phyloP scores from a whole-genome alignment of 148 eudicot genomes.

The Chenopodium suecicum region DNA sequence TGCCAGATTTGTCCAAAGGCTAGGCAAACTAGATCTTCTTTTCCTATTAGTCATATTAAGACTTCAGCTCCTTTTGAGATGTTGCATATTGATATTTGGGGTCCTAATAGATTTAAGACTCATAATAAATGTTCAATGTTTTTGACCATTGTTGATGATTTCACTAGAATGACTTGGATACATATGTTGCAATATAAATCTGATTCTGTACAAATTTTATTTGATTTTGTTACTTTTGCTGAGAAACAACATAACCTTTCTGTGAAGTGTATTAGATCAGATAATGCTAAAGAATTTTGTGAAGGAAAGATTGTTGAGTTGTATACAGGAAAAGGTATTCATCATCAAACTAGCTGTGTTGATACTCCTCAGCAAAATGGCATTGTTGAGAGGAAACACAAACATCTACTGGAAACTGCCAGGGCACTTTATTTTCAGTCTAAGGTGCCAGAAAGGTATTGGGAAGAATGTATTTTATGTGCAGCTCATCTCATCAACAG shows the following conservation, averaged over 20 bases:
- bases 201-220: background rate
- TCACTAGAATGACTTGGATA: background rate
- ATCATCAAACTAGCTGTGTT: background rate
- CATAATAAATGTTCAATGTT: background rate
- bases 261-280: background rate
- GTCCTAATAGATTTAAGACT: background rate
- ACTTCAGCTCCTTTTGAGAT: background rate
- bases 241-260: background rate
- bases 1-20: background rate
- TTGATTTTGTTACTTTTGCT: background rate
- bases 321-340: background rate
- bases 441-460: background rate
- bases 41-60: background rate
- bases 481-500: background rate
- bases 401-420: background rate
- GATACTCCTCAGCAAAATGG: slow-evolving; percentile 2
- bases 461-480: background rate
- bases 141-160: slow-evolving; percentile 10
- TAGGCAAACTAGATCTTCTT: background rate
- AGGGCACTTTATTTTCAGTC: too few species aligned
- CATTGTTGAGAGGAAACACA: background rate
- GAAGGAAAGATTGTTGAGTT: background rate
- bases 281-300: background rate
- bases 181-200: background rate
- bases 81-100: background rate